Conservation (phyloP, 805 yeast genomes). For the Lipomyces sp. region DNA sequence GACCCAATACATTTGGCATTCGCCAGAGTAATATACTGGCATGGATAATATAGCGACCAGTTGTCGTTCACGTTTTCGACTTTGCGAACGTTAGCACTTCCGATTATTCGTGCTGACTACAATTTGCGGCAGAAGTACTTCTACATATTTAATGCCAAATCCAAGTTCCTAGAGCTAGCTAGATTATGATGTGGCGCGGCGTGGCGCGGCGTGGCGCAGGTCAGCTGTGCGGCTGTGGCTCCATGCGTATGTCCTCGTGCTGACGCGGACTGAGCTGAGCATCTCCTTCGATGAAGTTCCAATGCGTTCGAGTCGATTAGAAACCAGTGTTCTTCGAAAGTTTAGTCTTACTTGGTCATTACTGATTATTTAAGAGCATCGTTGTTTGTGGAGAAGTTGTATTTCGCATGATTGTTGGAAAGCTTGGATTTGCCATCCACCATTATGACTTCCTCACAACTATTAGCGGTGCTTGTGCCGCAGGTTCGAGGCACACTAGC, state of each 20-base stretch:
- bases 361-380: background rate
- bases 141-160: too few relatives aligned
- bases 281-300: background rate
- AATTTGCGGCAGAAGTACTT: too few relatives aligned
- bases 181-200: too few relatives aligned
- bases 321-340: background rate
- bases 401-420: too few relatives aligned
- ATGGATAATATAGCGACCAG: too few relatives aligned
- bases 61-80: too few relatives aligned
- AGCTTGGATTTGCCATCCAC: background rate
- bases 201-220: background rate
- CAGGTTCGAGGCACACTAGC: slow-evolving; percentile 16
- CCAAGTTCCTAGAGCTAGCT: too few relatives aligned
- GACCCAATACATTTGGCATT: too few relatives aligned
- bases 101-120: too few relatives aligned
- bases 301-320: background rate
- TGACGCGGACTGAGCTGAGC: background rate
- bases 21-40: too few relatives aligned
- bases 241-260: background rate
- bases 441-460: background rate
- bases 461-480: slow-evolving; percentile 2
- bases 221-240: background rate
- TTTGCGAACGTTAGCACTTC: too few relatives aligned
- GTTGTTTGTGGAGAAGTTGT: too few relatives aligned
- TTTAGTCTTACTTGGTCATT: background rate